Percentiles rank a stretch among this genome's conserved stretches.
These are phyloP conservation scores for Pythium aquatile DNA, from an alignment of 352 stramenopile genomes.

Conservation along the genomic window DNA sequence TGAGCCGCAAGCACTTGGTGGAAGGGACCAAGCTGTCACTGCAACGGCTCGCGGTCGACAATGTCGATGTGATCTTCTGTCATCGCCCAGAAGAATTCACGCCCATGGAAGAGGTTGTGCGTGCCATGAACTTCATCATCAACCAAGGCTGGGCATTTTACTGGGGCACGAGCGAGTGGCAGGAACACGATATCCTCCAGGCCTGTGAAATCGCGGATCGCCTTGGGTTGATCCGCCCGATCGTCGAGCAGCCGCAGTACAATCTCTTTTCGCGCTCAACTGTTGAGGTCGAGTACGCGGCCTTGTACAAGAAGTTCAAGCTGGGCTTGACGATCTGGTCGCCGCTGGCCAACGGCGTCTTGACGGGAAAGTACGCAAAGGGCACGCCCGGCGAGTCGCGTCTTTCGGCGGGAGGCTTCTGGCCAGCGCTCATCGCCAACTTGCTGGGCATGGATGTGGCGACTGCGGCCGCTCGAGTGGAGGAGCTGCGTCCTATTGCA, in stretches of 20 bases:
- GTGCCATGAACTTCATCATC: not conserved
- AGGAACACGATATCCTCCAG: slow-evolving; percentile 40
- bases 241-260: slow-evolving; percentile 50
- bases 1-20: too few relatives aligned
- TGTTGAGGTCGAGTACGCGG: slow-evolving; percentile 41
- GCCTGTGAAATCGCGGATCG: slow-evolving; percentile 35
- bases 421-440: slow-evolving; percentile 12
- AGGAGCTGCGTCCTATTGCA: slow-evolving; percentile 29
- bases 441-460: not conserved
- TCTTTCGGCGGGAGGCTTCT: slow-evolving; percentile 19
- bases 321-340: slow-evolving; percentile 43
- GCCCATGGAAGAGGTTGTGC: too few relatives aligned
- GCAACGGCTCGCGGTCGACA: too few relatives aligned
- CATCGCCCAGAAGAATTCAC: too few relatives aligned
- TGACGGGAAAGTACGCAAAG: slow-evolving; percentile 59
- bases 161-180: slow-evolving; percentile 28
- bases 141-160: not conserved
- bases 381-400: slow-evolving; percentile 27
- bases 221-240: slow-evolving; percentile 28
- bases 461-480: slow-evolving; percentile 7
- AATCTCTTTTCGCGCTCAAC: slow-evolving; percentile 44
- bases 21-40: too few relatives aligned
- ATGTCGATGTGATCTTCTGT: too few relatives aligned
- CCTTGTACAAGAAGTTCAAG: slow-evolving; percentile 41
- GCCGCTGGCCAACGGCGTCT: slow-evolving; percentile 35